A percentile compares a stretch with the other conserved stretches of the same genome.
phyloP scores from a whole-genome alignment of 495 filamentous ascomycete genomes.

The Chaetomium fimeti region DNA sequence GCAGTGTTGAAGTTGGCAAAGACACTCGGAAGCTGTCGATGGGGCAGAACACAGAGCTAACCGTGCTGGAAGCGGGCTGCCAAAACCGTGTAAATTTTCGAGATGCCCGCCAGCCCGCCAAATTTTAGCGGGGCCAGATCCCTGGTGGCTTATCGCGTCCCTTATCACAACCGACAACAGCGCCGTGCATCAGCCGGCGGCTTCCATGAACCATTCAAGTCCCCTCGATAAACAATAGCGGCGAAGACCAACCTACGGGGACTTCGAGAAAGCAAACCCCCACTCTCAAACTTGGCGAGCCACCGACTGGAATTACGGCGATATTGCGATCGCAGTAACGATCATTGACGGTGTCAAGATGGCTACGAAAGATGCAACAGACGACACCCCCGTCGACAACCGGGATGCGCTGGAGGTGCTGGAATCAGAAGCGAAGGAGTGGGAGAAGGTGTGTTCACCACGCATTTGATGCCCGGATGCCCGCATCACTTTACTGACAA shows the following conservation, averaged over 20 bases:
- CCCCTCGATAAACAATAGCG: background rate
- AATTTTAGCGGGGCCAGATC: constrained; percentile 30
- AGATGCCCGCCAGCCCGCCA: background rate
- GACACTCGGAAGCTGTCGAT: background rate
- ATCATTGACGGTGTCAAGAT: background rate
- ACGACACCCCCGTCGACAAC: constrained; percentile 30
- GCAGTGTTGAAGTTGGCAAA: background rate
- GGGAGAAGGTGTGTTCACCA: constrained; percentile 61
- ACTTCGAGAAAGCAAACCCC: background rate
- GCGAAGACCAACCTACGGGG: background rate
- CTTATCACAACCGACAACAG: background rate
- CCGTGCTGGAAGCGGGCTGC: background rate
- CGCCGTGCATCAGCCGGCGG: background rate
- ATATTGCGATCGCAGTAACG: background rate
- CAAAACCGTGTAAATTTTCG: constrained; percentile 13
- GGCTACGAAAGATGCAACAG: constrained; percentile 31
- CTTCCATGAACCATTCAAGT: too few species aligned
- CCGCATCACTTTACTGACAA: constrained; percentile 5
- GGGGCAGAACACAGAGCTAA: background rate
- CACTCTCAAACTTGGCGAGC: background rate
- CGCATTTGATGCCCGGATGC: background rate
- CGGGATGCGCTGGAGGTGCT: constrained; percentile 76
- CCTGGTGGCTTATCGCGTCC: background rate
- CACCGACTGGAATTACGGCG: background rate
- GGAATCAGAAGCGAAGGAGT: constrained; percentile 85